Conservation (phyloP, 345 rosid genomes). For the Gossypium mustelinum region DNA sequence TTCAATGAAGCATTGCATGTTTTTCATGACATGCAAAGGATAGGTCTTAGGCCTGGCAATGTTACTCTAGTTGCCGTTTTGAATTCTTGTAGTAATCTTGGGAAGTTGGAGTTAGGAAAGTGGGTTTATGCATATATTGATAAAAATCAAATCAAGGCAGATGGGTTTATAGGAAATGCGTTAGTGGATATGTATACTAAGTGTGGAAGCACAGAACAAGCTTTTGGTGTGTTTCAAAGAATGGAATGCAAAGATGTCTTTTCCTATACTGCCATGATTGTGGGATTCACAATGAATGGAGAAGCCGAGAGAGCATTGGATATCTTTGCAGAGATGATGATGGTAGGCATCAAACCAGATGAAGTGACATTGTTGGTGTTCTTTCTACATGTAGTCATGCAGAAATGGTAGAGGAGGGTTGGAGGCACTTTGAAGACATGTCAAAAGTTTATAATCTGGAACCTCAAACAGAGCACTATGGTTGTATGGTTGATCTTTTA, state of each 20-base stretch:
- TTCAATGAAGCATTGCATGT: conserved; percentile 38
- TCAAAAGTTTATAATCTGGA: conserved; percentile 33
- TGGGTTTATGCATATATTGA: conserved; percentile 46
- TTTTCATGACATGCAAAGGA: conserved; percentile 36
- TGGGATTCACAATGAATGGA: conserved; percentile 51
- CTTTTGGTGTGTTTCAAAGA: conserved; percentile 31
- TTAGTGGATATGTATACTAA: conserved; percentile 59
- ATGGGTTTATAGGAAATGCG: conserved; percentile 46
- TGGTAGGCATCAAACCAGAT: conserved; percentile 34
- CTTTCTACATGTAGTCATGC: conserved; percentile 53
- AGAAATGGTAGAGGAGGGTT: conserved; percentile 45
- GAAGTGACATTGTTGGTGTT: conserved; percentile 49
- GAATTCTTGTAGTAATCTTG: conserved; percentile 49
- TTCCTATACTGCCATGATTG: conserved; percentile 50
- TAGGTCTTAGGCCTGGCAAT: conserved; percentile 31
- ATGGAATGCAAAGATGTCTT: conserved; percentile 42
- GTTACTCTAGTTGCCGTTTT: conserved; percentile 39
- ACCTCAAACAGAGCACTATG: conserved; percentile 53
- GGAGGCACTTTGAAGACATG: conserved; percentile 45
- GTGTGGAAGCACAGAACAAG: conserved; percentile 44
- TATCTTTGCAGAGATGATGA: conserved; percentile 44
- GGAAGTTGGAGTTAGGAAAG: conserved; percentile 41
- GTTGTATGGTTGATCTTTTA: conserved; percentile 56
- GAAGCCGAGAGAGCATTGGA: conserved; percentile 32
- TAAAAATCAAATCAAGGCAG: conserved; percentile 30